Evolutionary conservation across 2,329 filamentous ascomycete species (phyloP).

Genomic region (Onygenales sp.): DNA sequence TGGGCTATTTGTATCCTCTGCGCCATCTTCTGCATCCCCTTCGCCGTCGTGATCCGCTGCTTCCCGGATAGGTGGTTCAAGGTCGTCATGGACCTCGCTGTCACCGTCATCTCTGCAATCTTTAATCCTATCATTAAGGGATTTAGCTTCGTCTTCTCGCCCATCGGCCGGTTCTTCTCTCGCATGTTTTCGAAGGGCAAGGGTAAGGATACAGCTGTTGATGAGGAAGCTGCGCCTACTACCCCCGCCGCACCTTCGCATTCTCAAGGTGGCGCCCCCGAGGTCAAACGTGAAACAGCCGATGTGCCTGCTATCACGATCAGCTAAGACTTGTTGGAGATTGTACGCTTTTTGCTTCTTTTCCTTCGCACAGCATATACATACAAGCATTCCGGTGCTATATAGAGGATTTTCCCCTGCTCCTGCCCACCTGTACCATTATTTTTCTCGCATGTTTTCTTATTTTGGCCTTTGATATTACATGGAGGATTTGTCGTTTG

Average conservation of each 20-base stretch:
- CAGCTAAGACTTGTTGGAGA: neutral
- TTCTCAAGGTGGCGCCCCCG: slow-evolving; percentile 32
- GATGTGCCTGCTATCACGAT: no score
- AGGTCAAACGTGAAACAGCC: slow-evolving; percentile 5
- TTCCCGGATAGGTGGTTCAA: slow-evolving; percentile 60
- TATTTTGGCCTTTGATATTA: no score
- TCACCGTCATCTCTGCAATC: slow-evolving; percentile 44
- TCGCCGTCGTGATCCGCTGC: slow-evolving; percentile 71
- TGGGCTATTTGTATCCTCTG: slow-evolving; percentile 84
- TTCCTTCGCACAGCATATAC: neutral
- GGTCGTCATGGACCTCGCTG: slow-evolving; percentile 39
- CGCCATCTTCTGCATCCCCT: slow-evolving; percentile 72
- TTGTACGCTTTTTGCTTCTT: neutral
- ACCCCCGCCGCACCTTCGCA: slow-evolving; percentile 17
- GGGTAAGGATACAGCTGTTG: slow-evolving; percentile 5
- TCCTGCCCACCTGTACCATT: no score
- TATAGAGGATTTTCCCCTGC: no score
- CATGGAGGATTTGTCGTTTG: no score
- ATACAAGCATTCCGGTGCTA: no score
- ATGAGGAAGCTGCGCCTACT: slow-evolving; percentile 11
- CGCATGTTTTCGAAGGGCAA: slow-evolving; percentile 11
- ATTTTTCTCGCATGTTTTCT: no score
- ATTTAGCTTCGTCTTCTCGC: slow-evolving; percentile 19
- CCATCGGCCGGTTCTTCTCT: slow-evolving; percentile 17
- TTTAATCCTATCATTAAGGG: slow-evolving; percentile 32